Evolutionary conservation across 352 stramenopile species (phyloP).

Genomic region (Pythium brassicae): DNA sequence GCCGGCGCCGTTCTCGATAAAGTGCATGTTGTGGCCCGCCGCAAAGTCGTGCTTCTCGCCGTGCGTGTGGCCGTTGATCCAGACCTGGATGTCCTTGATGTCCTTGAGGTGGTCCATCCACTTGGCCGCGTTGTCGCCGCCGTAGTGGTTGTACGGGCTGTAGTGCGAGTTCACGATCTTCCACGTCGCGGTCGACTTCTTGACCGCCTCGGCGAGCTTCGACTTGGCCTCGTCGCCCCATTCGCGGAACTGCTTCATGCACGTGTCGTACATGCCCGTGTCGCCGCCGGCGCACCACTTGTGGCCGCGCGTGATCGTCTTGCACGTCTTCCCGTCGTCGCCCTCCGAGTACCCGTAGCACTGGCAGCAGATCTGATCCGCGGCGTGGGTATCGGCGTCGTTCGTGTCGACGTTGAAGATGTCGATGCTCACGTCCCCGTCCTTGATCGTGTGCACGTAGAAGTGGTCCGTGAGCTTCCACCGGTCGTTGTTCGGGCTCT

Average conservation of each 20-base stretch:
- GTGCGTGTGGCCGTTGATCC: slow-evolving; percentile 75
- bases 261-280: slow-evolving; percentile 57
- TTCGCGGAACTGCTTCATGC: slow-evolving; percentile 54
- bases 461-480: slow-evolving; percentile 47
- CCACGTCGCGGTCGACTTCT: slow-evolving; percentile 66
- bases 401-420: slow-evolving; percentile 57
- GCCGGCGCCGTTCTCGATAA: slow-evolving; percentile 75
- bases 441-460: slow-evolving; percentile 30
- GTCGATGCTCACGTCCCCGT: slow-evolving; percentile 33
- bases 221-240: slow-evolving; percentile 69
- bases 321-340: slow-evolving; percentile 36
- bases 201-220: slow-evolving; percentile 44
- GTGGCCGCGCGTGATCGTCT: slow-evolving; percentile 48
- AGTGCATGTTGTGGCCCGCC: slow-evolving; percentile 41
- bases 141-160: slow-evolving; percentile 71
- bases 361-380: slow-evolving; percentile 76
- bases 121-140: slow-evolving; percentile 42
- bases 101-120: slow-evolving; percentile 61
- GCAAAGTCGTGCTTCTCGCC: slow-evolving; percentile 75
- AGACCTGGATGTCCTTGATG: slow-evolving; percentile 50
- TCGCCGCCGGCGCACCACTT: slow-evolving; percentile 49
- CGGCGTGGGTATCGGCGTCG: slow-evolving; percentile 43
- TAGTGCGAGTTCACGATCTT: slow-evolving; percentile 88
- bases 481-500: slow-evolving; percentile 40
- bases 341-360: slow-evolving; percentile 73